These are phyloP conservation scores for Endotrypanum monterogeii DNA, from an alignment of 208 protist genomes.

Conservation along the genomic window DNA sequence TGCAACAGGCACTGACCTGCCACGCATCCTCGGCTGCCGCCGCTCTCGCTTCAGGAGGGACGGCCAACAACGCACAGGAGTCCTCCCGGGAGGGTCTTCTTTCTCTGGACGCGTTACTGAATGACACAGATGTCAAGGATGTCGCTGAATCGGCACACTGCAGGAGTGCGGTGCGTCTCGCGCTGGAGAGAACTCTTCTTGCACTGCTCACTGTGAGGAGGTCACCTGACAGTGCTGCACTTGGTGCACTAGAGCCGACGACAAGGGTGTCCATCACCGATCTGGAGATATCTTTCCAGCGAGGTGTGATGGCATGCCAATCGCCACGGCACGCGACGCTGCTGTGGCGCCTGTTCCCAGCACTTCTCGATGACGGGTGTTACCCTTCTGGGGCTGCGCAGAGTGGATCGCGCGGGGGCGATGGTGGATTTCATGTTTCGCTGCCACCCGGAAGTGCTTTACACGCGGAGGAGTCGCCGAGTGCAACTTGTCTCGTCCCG, in stretches of 20 bases:
- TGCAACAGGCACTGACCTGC: slow-evolving; percentile 10
- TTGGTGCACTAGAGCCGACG: not conserved
- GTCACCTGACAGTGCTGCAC: too few relatives aligned
- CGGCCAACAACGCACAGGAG: not conserved
- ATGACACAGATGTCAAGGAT: not conserved
- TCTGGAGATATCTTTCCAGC: not conserved
- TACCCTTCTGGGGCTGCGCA: not conserved
- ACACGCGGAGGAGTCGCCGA: not conserved
- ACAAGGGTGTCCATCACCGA: slow-evolving; percentile 1
- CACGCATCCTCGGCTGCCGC: not conserved
- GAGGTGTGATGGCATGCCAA: not conserved
- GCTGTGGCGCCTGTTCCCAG: slow-evolving; percentile 6
- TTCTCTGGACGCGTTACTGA: not conserved
- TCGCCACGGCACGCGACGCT: not conserved
- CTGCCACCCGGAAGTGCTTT: not conserved
- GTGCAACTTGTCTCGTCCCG: not conserved
- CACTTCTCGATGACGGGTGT: slow-evolving; percentile 2
- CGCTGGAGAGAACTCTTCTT: slow-evolving; percentile 13
- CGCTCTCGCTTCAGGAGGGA: too few relatives aligned
- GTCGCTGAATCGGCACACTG: not conserved
- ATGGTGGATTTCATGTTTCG: not conserved
- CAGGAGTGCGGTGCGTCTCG: not conserved
- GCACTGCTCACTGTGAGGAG: not conserved
- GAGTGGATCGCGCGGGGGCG: not conserved
- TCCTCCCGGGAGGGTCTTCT: not conserved